Base-by-base conservation (phyloP, 169 alveolate species). In the Cryptosporidium viatorum region DNA sequence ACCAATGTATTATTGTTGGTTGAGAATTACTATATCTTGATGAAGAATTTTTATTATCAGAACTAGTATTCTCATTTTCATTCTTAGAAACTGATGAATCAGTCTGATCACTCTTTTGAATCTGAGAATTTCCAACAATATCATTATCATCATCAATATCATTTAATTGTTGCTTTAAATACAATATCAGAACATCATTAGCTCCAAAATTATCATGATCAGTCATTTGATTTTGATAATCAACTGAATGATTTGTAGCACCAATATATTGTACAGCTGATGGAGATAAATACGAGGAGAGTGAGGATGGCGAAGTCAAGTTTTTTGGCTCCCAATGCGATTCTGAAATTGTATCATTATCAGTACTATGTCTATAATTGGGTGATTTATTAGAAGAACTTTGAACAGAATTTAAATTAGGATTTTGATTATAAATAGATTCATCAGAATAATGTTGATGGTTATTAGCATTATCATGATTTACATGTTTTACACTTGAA, bases 271-370 rank as follows among this genome's bases (percentile, higher is more conserved):
- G 86, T 52, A 37, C 86, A 73, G 70, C 51, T 12, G 71, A 73
- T 35, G 86, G 86, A 73, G 26, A 73, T 55, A 39, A 73, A 50
- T 8, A 73, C 23, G 86, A 73, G 86, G 86, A 73, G 86, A 59
- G 86, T 73, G 86, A 73, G 86, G 86, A 73, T 73, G 86, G 86
- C 69, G 31, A 52, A 52, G 86, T 73, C 68, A 73, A 73, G 86
- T 73, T 73, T 73, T 73, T 73, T 73, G 68, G 86, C 23, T 73
- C 86, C 86, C 86, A 73, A 50, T 73, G 12, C 9, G 86, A 52
- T 73, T 73, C 86, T 48, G 51, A 52, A 58, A 73, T 51, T 0
- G 86, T 73, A 0, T 73, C 52, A 23, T 73, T 43, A 29, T 73
- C 86, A 31, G 62, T 29, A 41, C 70, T 37, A 31, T 43, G 9